phyloP scores from a whole-genome alignment of 2,329 filamentous ascomycete genomes.

The Lomentospora prolificans region DNA sequence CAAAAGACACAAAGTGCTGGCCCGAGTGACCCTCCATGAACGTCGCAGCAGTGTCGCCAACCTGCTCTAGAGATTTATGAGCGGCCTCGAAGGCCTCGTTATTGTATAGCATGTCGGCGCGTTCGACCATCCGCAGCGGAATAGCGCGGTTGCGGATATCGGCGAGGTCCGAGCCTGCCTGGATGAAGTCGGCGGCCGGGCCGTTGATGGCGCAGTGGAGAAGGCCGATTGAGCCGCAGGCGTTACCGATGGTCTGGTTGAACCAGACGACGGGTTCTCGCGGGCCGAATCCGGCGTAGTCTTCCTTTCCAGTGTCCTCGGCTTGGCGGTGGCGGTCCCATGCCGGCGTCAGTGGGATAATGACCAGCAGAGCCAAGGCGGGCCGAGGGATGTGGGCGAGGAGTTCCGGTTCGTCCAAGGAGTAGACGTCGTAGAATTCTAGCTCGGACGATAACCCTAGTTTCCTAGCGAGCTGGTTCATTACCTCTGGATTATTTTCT shows the following conservation, averaged over 20 bases:
- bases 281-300: slow-evolving; percentile 27
- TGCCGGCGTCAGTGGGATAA: slow-evolving; percentile 55
- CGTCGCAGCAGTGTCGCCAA: slow-evolving; percentile 59
- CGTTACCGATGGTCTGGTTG: slow-evolving; percentile 73
- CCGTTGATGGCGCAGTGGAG: slow-evolving; percentile 70
- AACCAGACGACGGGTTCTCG: slow-evolving; percentile 70
- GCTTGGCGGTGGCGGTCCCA: slow-evolving; percentile 39
- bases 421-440: slow-evolving; percentile 77
- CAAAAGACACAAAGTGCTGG: slow-evolving; percentile 68
- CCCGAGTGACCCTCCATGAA: slow-evolving; percentile 51
- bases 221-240: slow-evolving; percentile 70
- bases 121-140: slow-evolving; percentile 41
- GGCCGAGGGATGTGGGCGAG: slow-evolving; percentile 59
- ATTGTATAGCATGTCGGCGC: slow-evolving; percentile 64
- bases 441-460: slow-evolving; percentile 60
- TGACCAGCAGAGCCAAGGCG: slow-evolving; percentile 68
- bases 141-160: slow-evolving; percentile 52
- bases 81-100: slow-evolving; percentile 61
- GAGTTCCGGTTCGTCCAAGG: slow-evolving; percentile 65
- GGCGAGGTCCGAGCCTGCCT: slow-evolving; percentile 42
- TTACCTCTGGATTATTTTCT: slow-evolving; percentile 65
- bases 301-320: slow-evolving; percentile 30
- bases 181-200: slow-evolving; percentile 40
- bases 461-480: slow-evolving; percentile 60
- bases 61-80: slow-evolving; percentile 58